These are phyloP conservation scores for Mortierella hygrophila DNA, from an alignment of 192 early-diverging fungal species.

Conservation along the genomic window DNA sequence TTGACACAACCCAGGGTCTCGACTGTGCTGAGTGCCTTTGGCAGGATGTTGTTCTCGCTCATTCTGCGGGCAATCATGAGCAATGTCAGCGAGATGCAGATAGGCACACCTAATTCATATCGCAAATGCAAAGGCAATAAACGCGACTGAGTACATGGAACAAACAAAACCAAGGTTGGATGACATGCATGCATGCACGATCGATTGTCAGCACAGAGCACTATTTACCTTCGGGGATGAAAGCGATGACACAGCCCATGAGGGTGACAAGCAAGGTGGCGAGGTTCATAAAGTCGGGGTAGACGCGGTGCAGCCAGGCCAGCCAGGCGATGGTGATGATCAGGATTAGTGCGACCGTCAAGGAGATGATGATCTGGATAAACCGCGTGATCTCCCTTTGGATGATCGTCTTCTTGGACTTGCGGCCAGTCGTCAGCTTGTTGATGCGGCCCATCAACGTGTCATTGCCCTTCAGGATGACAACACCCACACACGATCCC, in stretches of 20 bases:
- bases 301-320: constrained; percentile 69
- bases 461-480: constrained; percentile 81
- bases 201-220: neutral
- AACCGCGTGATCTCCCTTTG: constrained; percentile 76
- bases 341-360: constrained; percentile 61
- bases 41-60: constrained; percentile 75
- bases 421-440: constrained; percentile 61
- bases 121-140: too few species aligned
- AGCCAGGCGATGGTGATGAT: constrained; percentile 66
- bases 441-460: constrained; percentile 84
- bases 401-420: constrained; percentile 60
- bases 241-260: constrained; percentile 78
- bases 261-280: constrained; percentile 59
- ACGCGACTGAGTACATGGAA: neutral
- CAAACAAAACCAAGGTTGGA: too few species aligned
- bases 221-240: constrained; percentile 73
- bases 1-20: constrained; percentile 88
- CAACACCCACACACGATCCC: constrained; percentile 79
- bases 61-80: constrained; percentile 82
- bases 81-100: constrained; percentile 79
- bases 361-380: constrained; percentile 73
- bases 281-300: constrained; percentile 67
- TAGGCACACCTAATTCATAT: constrained; percentile 65
- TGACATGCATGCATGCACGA: neutral
- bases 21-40: constrained; percentile 84